Conservation (phyloP, 1,284 basidiomycete genomes). For the Heterobasidion irregulare region DNA sequence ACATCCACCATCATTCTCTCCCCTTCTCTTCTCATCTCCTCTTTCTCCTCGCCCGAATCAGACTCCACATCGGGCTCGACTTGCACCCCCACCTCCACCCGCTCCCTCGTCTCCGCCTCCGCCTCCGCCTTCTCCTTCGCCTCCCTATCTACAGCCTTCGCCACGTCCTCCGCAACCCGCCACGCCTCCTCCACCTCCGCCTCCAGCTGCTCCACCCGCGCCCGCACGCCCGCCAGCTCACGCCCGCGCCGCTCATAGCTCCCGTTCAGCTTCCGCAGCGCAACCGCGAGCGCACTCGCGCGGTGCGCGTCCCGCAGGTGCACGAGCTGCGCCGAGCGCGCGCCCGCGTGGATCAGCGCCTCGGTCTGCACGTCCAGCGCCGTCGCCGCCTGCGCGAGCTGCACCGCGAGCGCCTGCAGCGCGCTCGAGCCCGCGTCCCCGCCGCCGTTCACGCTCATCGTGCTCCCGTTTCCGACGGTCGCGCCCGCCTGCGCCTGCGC, state of each 20-base stretch:
- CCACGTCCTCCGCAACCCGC: constrained; percentile 65
- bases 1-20: not conserved
- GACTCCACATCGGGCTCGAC: too few relatives aligned
- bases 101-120: not conserved
- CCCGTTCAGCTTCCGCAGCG: constrained; percentile 67
- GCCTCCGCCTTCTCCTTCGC: constrained; percentile 32
- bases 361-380: constrained; percentile 51
- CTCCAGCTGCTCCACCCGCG: constrained; percentile 44
- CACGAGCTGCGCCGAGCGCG: constrained; percentile 58
- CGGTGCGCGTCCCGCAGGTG: constrained; percentile 55
- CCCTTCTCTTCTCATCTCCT: not conserved
- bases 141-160: constrained; percentile 55
- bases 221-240: constrained; percentile 41
- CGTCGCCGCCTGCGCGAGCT: constrained; percentile 50
- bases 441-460: constrained; percentile 10
- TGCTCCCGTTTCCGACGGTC: not conserved
- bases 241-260: constrained; percentile 56
- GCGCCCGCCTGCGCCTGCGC: constrained; percentile 10
- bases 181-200: constrained; percentile 76
- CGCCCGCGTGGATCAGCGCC: constrained; percentile 40
- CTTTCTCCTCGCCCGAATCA: not conserved
- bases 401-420: constrained; percentile 33
- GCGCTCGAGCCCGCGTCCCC: constrained; percentile 14
- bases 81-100: not conserved
- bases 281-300: constrained; percentile 66